Base-by-base conservation (phyloP, 2,329 filamentous ascomycete species). In the Paecilomyces fulvus region DNA sequence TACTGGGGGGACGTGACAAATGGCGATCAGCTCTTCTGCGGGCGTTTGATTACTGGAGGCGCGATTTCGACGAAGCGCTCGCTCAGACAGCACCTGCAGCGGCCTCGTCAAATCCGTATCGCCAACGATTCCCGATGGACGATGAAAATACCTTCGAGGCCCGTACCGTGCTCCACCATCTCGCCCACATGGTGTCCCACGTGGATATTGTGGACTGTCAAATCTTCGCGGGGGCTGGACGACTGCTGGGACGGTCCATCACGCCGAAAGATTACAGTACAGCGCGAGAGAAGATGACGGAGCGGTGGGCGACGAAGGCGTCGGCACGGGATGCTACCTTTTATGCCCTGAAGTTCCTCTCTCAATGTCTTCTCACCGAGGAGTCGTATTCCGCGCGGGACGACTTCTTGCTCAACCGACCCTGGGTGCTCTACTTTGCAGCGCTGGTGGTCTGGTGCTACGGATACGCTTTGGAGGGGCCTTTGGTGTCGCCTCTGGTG, bases 151-250 rank as follows among this genome's bases (percentile, higher is more conserved):
- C 95, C 30, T 92, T 94, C 64, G 90, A 96, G 70, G 91, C 88
- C 60, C 84, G 90, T 20, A 95, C 88, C 2, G 92, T 96, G 28
- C 78, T 97, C 49, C 92, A 97, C 68, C 90, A 95, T 65, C 79
- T 99, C 11, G 94, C 94, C 0, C 94, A 97, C 71, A 96, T 99
- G 90, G 90, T 91, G 2, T 96, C 96, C 82, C 91, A 97, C 67
- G 91, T 95, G 23, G 92, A 97, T 67, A 90, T 97, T 55, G 89
- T 95, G n/a, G 92, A 97, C 70, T 92, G 91, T 66, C 92, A 97
- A 73, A 95, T 97, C 62, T 96, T 94, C 70, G 94, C 92, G 4
- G 86, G 92, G 8, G 90, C 92, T 1, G 89, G 87, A 63, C 82
- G 92, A 30, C 80, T 96, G 1, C 83, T 97, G 3, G 92, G 94